Conservation (phyloP, 495 filamentous ascomycete species). For the Podospora anserina region DNA sequence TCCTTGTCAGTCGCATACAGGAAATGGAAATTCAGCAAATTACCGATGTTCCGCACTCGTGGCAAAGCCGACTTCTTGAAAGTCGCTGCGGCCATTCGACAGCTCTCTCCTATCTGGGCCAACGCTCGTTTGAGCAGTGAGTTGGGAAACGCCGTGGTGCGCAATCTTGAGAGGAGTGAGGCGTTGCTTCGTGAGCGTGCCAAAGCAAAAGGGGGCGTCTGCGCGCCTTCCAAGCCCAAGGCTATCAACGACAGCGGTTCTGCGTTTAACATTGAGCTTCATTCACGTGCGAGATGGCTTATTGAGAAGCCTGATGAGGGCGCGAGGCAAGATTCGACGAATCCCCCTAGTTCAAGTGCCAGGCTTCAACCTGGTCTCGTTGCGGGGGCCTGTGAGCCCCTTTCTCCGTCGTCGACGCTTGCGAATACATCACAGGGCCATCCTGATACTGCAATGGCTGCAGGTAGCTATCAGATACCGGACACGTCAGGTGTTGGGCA, state of each 20-base stretch:
- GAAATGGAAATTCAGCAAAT: constrained; percentile 62
- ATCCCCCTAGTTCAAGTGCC: neutral
- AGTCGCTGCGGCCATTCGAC: constrained; percentile 55
- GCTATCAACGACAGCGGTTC: neutral
- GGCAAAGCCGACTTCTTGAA: constrained; percentile 58
- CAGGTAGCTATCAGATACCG: no score
- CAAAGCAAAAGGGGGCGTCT: neutral
- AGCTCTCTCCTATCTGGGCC: constrained; percentile 57
- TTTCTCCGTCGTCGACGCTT: no score
- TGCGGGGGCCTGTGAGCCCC: no score
- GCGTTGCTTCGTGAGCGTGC: constrained; percentile 3
- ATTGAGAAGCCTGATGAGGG: neutral
- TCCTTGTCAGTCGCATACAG: constrained; percentile 69
- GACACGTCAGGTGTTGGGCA: no score
- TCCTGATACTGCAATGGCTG: no score
- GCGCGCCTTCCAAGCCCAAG: neutral
- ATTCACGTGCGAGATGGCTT: neutral
- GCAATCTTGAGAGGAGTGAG: constrained; percentile 17
- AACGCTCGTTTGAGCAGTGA: constrained; percentile 60
- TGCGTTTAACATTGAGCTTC: neutral
- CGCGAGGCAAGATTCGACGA: neutral
- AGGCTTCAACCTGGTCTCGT: neutral
- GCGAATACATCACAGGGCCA: no score
- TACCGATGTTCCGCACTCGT: constrained; percentile 60
- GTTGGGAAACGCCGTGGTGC: constrained; percentile 44